Evolutionary conservation across 495 filamentous ascomycete species (phyloP).

Genomic region (Penicillium ucsense): DNA sequence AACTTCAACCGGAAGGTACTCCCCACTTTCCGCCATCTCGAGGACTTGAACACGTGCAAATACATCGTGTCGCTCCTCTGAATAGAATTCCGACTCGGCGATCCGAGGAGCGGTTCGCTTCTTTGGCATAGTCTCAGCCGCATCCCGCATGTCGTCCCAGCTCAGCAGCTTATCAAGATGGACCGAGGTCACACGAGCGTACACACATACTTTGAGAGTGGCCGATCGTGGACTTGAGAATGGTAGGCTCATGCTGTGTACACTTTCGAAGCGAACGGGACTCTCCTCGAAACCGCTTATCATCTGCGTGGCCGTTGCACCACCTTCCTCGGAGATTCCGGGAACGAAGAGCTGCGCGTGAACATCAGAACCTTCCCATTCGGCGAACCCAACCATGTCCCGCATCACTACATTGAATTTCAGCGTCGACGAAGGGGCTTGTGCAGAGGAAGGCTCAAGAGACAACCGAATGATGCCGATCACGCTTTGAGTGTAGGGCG

Average conservation of each 20-base stretch:
- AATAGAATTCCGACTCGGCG: constrained; percentile 84
- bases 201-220: constrained; percentile 80
- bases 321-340: constrained; percentile 83
- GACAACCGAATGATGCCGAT: constrained; percentile 85
- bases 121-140: constrained; percentile 35
- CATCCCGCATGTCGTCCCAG: constrained; percentile 96
- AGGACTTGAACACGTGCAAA: constrained; percentile 79
- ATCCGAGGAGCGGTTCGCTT: constrained; percentile 64
- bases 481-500: constrained; percentile 82
- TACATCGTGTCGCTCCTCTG: constrained; percentile 87
- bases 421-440: constrained; percentile 82
- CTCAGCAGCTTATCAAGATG: constrained; percentile 95
- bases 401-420: constrained; percentile 99
- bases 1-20: constrained; percentile 88
- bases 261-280: constrained; percentile 90
- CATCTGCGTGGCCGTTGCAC: constrained; percentile 88
- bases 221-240: constrained; percentile 66
- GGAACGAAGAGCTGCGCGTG: constrained; percentile 95
- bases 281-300: constrained; percentile 91
- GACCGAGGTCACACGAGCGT: constrained; percentile 83
- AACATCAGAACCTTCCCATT: constrained; percentile 90
- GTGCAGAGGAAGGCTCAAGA: constrained; percentile 86
- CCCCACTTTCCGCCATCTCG: constrained; percentile 81
- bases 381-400: constrained; percentile 90
- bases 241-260: constrained; percentile 98